Conservation (phyloP, 1,139 yeast genomes). For the Candida sojae region DNA sequence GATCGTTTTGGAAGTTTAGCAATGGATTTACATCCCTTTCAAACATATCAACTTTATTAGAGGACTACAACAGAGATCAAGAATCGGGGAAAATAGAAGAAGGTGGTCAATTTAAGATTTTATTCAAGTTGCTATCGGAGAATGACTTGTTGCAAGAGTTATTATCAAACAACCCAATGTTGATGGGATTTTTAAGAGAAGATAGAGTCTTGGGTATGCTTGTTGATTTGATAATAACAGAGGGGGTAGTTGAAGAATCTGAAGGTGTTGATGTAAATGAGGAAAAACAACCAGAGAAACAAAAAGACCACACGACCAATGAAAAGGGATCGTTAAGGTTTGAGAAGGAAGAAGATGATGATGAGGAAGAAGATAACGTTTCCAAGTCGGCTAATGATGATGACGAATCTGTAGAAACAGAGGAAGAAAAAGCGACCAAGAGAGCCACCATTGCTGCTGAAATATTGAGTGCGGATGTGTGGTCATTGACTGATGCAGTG, state of each 20-base stretch:
- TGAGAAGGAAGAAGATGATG: slow-evolving; percentile 18
- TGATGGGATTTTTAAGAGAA: slow-evolving; percentile 78
- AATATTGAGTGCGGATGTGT: slow-evolving; percentile 85
- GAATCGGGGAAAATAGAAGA: slow-evolving; percentile 22
- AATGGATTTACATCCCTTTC: slow-evolving; percentile 79
- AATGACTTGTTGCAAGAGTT: slow-evolving; percentile 85
- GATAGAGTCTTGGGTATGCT: slow-evolving; percentile 66
- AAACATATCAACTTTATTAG: slow-evolving; percentile 72
- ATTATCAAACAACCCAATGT: slow-evolving; percentile 76
- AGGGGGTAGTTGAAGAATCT: slow-evolving; percentile 23
- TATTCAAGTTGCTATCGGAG: slow-evolving; percentile 78
- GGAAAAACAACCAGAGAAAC: slow-evolving; percentile 7
- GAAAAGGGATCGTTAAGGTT: slow-evolving; percentile 26
- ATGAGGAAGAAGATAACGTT: slow-evolving; percentile 19
- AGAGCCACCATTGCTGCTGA: slow-evolving; percentile 91
- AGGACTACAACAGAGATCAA: slow-evolving; percentile 42
- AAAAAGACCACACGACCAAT: neutral
- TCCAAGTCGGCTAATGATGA: slow-evolving; percentile 21
- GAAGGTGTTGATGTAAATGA: neutral
- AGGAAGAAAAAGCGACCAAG: slow-evolving; percentile 59
- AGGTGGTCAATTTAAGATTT: slow-evolving; percentile 25
- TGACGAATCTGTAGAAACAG: slow-evolving; percentile 35
- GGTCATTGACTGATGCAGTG: slow-evolving; percentile 91
- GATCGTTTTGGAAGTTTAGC: slow-evolving; percentile 90
- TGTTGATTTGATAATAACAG: slow-evolving; percentile 65